Base-by-base conservation (phyloP, 768 basidiomycete species). In the Tylopilus sp. region DNA sequence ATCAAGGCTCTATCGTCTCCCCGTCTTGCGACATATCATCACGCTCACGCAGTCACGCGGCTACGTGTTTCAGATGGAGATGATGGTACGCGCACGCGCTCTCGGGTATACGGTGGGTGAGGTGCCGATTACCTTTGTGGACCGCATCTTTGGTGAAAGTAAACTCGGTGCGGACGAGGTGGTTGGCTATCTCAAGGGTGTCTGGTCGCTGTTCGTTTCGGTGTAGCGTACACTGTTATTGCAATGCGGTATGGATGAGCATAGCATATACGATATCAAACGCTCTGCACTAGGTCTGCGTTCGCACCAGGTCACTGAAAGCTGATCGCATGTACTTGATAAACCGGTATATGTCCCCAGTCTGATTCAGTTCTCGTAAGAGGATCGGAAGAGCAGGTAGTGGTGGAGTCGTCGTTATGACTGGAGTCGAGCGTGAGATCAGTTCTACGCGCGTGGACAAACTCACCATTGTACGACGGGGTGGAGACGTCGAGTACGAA, bases 1-100 rank as follows among this genome's bases (percentile, higher is more conserved):
- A 24, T 29, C 1, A 40, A 90, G 90, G 54, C 70, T 96, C 16
- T 96, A 96, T 68, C 84, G 89, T 34, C 68, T 83, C 12, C 77
- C 78, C 1, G 93, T 89, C 8, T 76, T 96, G 50, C 81, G 80
- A 44, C 84, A 92, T 59, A 88, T 96, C 63, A 95, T 96, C 61
- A 82, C 86, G 6, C 79, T 86, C 58, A 92, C 89, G 2, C 80
- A 86, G 55, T 92, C 92, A 3, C 89, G 89, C 58, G 93, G 93
- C 10, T 96, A 95, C 62, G 93, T 96, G 28, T 95, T 96, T 76
- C 93, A 96, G 77, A 96, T 96, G 93, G 93, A 96, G 68, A 96
- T 95, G 87, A 95, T 95, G 81, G 93, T 92, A 19, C 82, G 93
- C 1, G 93, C 93, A 6, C 80, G 85, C 21, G 83, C 88, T 2